A percentile compares a stretch with the other conserved stretches of the same genome.
Evolutionary conservation across 2,329 filamentous ascomycete species (phyloP).

Genomic region (Cladosporium phlei): DNA sequence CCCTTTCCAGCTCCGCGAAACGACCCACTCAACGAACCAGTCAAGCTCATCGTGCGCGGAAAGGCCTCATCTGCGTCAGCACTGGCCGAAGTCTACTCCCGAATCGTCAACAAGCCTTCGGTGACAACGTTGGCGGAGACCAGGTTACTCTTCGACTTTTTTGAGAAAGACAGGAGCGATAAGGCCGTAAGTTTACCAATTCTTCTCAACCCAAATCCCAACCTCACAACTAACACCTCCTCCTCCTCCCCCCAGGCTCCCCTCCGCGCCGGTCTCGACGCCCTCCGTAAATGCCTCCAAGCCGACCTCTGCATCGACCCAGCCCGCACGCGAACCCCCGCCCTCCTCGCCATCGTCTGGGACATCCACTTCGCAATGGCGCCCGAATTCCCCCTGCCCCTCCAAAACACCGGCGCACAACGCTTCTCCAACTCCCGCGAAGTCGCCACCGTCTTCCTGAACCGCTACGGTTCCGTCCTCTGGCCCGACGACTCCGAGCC

Average conservation of each 20-base stretch:
- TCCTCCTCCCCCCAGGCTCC: background rate
- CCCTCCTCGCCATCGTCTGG: background rate
- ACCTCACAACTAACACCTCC: background rate
- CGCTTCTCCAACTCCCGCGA: background rate
- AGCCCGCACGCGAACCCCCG: background rate
- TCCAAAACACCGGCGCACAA: background rate
- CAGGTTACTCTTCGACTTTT: no score
- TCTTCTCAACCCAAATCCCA: background rate
- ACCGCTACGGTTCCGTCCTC: background rate
- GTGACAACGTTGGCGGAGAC: no score
- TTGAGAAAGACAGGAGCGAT: no score
- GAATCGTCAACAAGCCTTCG: no score
- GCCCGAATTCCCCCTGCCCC: background rate
- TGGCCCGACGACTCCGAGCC: background rate
- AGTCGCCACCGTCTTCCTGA: background rate
- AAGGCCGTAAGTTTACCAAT: background rate
- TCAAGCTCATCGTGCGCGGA: no score
- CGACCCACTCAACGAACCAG: no score
- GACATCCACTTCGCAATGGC: background rate
- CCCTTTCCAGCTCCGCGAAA: no score
- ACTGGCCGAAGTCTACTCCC: no score
- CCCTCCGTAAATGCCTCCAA: background rate
- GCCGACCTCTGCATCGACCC: conserved; percentile 2
- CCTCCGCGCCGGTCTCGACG: background rate
- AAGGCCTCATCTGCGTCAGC: no score